Evolutionary conservation across 202 grass and related monocot species (phyloP), one percentile per base, ranked within the genome.

Genomic region (Bolboschoenoplectus hybrid): DNA sequence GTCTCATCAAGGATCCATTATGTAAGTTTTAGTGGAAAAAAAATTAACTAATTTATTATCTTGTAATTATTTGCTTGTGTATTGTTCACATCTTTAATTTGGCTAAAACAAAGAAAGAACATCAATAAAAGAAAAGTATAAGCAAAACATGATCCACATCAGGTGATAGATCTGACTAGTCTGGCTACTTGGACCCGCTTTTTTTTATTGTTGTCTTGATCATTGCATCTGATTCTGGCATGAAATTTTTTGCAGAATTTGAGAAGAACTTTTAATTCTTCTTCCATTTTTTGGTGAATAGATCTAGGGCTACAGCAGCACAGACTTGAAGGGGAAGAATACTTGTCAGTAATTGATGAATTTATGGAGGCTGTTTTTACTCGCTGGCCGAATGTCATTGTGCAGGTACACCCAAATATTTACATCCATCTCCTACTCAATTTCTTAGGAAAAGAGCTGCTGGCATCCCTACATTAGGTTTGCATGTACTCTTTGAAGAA

Each of bases 321-420:
- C 74, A 93, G 91, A 56, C 91, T 96, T 86, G 97, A 96, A 89
- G 97, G 97, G 85, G 97, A 98, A 76, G 93, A 98, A 81, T 96
- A 98, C 87, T 82, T 98, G 61, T 93, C 93, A 77, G 81, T 96
- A 83, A 94, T 98, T 67, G 96, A 98, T 89, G 96, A 98, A 92
- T 98, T 98, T 87, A 98, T 98, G 96, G 93, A 92, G 86, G 91
- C 96, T 85, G 91, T 94, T 80, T 98, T 96, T 85, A 91, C 91
- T 86, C 93, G 93, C 62, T 98, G 96, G 97, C 97, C 97, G 41
- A 90, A 96, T 89, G 97, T 98, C 83, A 98, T 98, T 61, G 97
- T 98, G 56, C 97, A 98, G 97, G 97, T 98, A 81, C 34, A 74
- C 55, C 84, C 3, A 70, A 83, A 82, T 86, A 62, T 7, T 61